phyloP scores from a whole-genome alignment of 345 rosid genomes.

The Rhizophora apiculata region DNA sequence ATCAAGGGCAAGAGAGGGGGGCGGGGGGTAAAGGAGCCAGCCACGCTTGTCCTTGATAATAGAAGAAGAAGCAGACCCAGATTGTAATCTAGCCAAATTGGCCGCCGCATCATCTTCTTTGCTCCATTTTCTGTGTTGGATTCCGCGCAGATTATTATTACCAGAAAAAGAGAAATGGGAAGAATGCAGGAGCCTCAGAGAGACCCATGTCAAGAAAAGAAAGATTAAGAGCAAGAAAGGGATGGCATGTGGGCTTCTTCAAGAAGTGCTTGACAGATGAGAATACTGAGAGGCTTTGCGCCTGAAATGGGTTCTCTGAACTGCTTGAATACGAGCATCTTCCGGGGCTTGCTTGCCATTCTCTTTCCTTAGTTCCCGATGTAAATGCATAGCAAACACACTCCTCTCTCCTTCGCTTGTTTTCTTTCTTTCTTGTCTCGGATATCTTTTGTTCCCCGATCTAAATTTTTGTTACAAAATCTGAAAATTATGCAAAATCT shows the following conservation, averaged over 20 bases:
- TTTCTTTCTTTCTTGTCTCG: too few species aligned
- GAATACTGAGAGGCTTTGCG: slow-evolving; percentile 32
- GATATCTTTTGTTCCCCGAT: too few species aligned
- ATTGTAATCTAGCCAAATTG: slow-evolving; percentile 54
- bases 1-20: too few species aligned
- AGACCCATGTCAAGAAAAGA: slow-evolving; percentile 69
- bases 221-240: slow-evolving; percentile 65
- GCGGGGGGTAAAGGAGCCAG: slow-evolving; percentile 83
- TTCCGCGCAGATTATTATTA: slow-evolving; percentile 4
- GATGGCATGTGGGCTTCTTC: slow-evolving; percentile 62
- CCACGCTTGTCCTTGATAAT: slow-evolving; percentile 75
- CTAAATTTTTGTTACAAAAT: too few species aligned
- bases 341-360: slow-evolving; percentile 57
- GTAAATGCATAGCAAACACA: too few species aligned
- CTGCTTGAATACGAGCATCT: slow-evolving; percentile 27
- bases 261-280: too few species aligned
- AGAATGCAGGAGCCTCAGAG: slow-evolving; percentile 55
- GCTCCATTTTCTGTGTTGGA: slow-evolving; percentile 20
- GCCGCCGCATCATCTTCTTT: slow-evolving; percentile 46
- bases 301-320: slow-evolving; percentile 36
- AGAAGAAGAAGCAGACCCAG: slow-evolving; percentile 24
- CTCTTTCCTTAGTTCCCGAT: too few species aligned
- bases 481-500: too few species aligned
- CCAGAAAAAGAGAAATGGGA: slow-evolving; percentile 33
- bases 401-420: too few species aligned